Evolutionary conservation across 176 grass and related monocot genomes (phyloP).

Genomic region (Eleusine coracana): DNA sequence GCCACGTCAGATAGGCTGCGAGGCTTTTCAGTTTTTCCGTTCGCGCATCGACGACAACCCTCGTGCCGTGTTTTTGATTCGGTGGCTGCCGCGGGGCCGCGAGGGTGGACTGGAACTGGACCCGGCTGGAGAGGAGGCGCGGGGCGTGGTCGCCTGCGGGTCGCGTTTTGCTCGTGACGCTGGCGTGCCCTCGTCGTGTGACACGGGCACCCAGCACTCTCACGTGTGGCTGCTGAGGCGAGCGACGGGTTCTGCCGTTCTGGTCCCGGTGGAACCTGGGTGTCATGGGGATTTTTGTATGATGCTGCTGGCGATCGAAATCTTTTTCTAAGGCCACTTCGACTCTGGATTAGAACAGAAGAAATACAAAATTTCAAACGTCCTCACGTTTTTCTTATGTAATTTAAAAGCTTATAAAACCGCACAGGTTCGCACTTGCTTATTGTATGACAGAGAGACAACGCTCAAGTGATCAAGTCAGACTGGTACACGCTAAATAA

Average conservation of each 20-base stretch:
- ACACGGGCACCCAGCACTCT: not conserved
- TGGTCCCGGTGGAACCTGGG: not conserved
- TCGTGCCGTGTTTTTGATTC: not conserved
- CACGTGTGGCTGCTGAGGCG: not conserved
- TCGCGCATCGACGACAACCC: too few species aligned
- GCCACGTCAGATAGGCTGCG: slow-evolving; percentile 18
- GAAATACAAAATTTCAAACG: not conserved
- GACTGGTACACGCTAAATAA: too few species aligned
- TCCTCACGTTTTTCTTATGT: not conserved
- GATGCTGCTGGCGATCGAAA: not conserved
- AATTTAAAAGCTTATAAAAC: not conserved
- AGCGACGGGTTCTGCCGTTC: not conserved
- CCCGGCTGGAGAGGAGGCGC: not conserved
- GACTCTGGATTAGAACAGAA: not conserved
- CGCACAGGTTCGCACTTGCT: not conserved
- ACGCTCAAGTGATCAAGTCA: not conserved
- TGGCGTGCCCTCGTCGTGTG: slow-evolving; percentile 27
- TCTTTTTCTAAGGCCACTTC: not conserved
- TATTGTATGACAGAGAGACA: not conserved
- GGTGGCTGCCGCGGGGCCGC: not conserved
- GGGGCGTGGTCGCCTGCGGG: slow-evolving; percentile 36
- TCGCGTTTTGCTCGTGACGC: slow-evolving; percentile 51
- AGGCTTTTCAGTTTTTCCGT: not conserved
- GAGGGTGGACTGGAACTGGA: not conserved
- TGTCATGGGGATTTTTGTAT: not conserved